These are phyloP conservation scores for Orbilia ellipsospora DNA, from an alignment of 2,329 filamentous ascomycete species.

Conservation along the genomic window DNA sequence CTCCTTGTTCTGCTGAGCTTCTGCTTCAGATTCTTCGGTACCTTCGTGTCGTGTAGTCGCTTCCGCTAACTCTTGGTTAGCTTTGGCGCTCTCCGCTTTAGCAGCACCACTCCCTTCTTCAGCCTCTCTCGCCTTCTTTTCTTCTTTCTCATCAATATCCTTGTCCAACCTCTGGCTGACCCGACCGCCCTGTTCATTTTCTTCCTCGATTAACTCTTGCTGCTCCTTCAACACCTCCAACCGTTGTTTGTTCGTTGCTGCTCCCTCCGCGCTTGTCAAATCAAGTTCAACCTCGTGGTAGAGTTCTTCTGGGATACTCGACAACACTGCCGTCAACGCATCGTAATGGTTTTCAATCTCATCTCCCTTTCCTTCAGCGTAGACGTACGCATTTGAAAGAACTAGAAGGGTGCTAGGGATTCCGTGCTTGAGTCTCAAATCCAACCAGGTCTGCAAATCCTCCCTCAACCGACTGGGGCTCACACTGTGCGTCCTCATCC, in stretches of 20 bases:
- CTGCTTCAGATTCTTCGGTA: slow-evolving; percentile 56
- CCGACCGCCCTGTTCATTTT: slow-evolving; percentile 77
- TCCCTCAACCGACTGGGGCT: slow-evolving; percentile 87
- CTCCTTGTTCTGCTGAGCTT: slow-evolving; percentile 25
- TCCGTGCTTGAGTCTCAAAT: slow-evolving; percentile 89
- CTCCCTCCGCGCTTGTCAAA: slow-evolving; percentile 94
- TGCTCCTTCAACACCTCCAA: slow-evolving; percentile 98
- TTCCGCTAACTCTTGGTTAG: slow-evolving; percentile 56
- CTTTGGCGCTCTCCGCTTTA: slow-evolving; percentile 23
- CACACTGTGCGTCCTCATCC: slow-evolving; percentile 90
- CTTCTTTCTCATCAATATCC: slow-evolving; percentile 94
- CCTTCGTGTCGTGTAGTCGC: slow-evolving; percentile 56
- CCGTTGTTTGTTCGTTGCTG: slow-evolving; percentile 98
- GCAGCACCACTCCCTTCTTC: slow-evolving; percentile 10
- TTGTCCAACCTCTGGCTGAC: slow-evolving; percentile 79
- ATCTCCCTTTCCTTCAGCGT: slow-evolving; percentile 83
- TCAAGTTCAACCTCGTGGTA: slow-evolving; percentile 99
- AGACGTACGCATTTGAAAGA: slow-evolving; percentile 97
- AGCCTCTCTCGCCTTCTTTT: slow-evolving; percentile 59
- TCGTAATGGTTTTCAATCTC: slow-evolving; percentile 92
- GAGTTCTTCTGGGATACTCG: slow-evolving; percentile 94
- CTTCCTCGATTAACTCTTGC: slow-evolving; percentile 96
- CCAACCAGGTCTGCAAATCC: slow-evolving; percentile 92
- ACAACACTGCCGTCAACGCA: slow-evolving; percentile 88
- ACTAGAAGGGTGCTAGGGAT: slow-evolving; percentile 97